A percentile compares a stretch with the other conserved stretches of the same genome.
These are phyloP conservation scores for Cordyceps farinosa DNA, from an alignment of 2,329 filamentous ascomycete species.

Conservation along the genomic window DNA sequence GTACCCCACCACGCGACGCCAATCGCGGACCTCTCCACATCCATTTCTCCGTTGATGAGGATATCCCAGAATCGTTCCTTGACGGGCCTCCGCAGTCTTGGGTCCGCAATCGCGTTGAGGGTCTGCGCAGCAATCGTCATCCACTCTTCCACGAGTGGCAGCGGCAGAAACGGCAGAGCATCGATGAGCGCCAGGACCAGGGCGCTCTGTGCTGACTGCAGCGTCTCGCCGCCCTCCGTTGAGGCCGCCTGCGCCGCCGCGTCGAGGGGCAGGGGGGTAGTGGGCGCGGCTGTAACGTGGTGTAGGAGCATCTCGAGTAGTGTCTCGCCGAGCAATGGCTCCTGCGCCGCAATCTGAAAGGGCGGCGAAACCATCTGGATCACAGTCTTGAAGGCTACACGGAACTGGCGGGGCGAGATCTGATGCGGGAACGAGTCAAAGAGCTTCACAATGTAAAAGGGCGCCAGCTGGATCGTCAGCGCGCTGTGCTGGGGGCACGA, in stretches of 20 bases:
- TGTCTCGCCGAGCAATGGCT: conserved; percentile 75
- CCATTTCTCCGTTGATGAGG: conserved; percentile 78
- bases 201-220: conserved; percentile 73
- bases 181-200: conserved; percentile 76
- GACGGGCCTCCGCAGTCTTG: conserved; percentile 58
- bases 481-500: conserved; percentile 73
- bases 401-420: conserved; percentile 80
- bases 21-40: conserved; percentile 74
- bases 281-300: conserved; percentile 50
- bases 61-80: conserved; percentile 76
- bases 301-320: conserved; percentile 75
- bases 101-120: conserved; percentile 61
- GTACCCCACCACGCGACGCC: conserved; percentile 85
- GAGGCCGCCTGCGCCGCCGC: conserved; percentile 31
- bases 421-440: conserved; percentile 75
- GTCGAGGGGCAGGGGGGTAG: conserved; percentile 39
- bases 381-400: conserved; percentile 81
- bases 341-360: conserved; percentile 65
- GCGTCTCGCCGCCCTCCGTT: conserved; percentile 28
- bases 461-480: conserved; percentile 67
- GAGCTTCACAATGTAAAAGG: conserved; percentile 79
- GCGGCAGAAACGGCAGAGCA: conserved; percentile 68
- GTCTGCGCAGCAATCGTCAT: conserved; percentile 67
- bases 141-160: conserved; percentile 74
- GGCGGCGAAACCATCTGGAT: conserved; percentile 80